phyloP scores from a whole-genome alignment of 805 yeast species.

The Kodamaea jinghongensis region DNA sequence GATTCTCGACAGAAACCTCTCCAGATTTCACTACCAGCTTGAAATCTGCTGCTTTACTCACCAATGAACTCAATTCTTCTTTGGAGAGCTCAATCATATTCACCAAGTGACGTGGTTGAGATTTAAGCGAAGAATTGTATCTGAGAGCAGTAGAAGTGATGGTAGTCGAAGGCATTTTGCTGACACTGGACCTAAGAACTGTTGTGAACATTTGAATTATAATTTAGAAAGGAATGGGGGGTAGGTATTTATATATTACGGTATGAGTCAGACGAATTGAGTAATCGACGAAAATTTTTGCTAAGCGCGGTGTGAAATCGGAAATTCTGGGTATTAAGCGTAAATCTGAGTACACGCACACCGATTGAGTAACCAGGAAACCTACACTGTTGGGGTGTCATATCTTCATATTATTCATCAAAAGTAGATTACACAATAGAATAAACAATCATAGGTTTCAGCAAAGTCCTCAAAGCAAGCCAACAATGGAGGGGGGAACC shows the following conservation, averaged over 20 bases:
- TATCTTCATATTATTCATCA: no score
- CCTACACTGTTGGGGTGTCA: no score
- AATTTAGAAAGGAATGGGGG: background rate
- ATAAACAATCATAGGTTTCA: no score
- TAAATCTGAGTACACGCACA: no score
- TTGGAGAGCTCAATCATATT: slow-evolving; percentile 77
- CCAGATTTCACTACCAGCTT: slow-evolving; percentile 62
- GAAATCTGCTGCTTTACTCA: slow-evolving; percentile 67
- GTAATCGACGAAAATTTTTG: slow-evolving; percentile 8
- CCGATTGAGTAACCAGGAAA: no score
- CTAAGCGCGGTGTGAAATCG: slow-evolving; percentile 16
- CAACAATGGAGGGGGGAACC: no score
- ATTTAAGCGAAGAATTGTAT: background rate
- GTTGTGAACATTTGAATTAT: background rate
- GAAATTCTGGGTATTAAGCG: background rate
- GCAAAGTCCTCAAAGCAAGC: no score
- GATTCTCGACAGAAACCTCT: slow-evolving; percentile 36
- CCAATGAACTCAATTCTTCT: slow-evolving; percentile 67
- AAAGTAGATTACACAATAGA: no score
- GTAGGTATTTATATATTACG: slow-evolving; percentile 1
- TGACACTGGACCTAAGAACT: slow-evolving; percentile 4
- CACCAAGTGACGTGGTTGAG: slow-evolving; percentile 64
- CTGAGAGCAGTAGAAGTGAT: slow-evolving; percentile 3
- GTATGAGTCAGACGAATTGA: slow-evolving; percentile 12
- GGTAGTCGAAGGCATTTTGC: slow-evolving; percentile 1